Evolutionary conservation across 306 rosid genomes (phyloP).

Genomic region (Alnus glutinosa): DNA sequence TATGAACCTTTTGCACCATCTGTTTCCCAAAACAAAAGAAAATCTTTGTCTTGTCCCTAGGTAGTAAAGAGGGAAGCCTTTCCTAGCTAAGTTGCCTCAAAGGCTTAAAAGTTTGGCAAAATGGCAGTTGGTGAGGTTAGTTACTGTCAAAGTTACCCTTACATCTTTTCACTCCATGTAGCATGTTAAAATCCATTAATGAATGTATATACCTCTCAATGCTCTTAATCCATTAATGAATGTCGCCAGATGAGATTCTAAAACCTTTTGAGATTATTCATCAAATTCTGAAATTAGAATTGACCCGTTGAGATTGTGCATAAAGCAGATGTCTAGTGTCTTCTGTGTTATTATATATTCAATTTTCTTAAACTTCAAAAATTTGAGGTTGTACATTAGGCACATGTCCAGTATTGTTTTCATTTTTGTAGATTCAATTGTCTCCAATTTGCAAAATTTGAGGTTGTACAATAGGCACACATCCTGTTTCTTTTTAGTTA

Average conservation of each 20-base stretch:
- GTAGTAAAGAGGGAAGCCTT: too few relatives aligned
- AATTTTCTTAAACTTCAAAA: slow-evolving; percentile 15
- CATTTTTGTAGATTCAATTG: background rate
- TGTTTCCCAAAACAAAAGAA: too few relatives aligned
- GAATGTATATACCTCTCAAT: background rate
- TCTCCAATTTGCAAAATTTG: slow-evolving; percentile 9
- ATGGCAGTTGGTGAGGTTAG: too few relatives aligned
- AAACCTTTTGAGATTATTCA: background rate
- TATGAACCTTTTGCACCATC: too few relatives aligned
- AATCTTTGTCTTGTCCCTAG: too few relatives aligned
- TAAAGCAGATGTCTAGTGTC: background rate
- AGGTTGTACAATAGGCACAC: background rate
- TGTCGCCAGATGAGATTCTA: background rate
- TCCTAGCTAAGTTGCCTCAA: too few relatives aligned
- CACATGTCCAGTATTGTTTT: background rate
- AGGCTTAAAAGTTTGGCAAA: too few relatives aligned
- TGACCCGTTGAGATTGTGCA: background rate
- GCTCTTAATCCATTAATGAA: background rate
- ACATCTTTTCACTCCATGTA: background rate
- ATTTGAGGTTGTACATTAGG: background rate
- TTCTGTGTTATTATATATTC: background rate
- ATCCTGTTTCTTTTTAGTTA: background rate
- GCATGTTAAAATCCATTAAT: background rate
- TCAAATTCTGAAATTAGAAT: slow-evolving; percentile 23
- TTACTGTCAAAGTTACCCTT: background rate